Conservation (phyloP, 1,139 yeast genomes). For the Hyphopichia fennica region DNA sequence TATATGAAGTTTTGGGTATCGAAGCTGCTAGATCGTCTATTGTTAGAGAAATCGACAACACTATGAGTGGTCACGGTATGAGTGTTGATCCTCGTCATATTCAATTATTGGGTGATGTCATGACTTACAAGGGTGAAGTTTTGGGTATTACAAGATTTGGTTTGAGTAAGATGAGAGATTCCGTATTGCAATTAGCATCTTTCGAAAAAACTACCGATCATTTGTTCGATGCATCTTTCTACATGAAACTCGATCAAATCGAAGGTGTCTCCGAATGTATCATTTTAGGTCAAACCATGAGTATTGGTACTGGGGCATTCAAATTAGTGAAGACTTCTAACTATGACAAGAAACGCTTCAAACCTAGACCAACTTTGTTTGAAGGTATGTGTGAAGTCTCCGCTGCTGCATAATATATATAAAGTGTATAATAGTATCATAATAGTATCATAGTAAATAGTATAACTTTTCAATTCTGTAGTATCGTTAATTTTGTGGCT, state of each 20-base stretch:
- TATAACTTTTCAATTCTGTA: not conserved
- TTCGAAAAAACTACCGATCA: slow-evolving; percentile 99
- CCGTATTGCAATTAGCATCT: slow-evolving; percentile 93
- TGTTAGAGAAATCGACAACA: slow-evolving; percentile 91
- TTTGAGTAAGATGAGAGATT: slow-evolving; percentile 96
- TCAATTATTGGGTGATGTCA: slow-evolving; percentile 94
- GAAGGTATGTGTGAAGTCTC: slow-evolving; percentile 48
- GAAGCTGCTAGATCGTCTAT: slow-evolving; percentile 97
- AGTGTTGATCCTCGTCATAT: slow-evolving; percentile 99
- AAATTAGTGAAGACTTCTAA: slow-evolving; percentile 68
- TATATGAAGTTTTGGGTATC: slow-evolving; percentile 86
- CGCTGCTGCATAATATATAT: slow-evolving; percentile 14
- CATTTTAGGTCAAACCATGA: slow-evolving; percentile 96
- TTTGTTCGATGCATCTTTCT: slow-evolving; percentile 96
- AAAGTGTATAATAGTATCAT: slow-evolving; percentile 1
- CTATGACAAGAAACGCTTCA: slow-evolving; percentile 43
- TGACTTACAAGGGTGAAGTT: slow-evolving; percentile 98
- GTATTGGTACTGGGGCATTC: slow-evolving; percentile 96
- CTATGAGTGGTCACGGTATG: slow-evolving; percentile 99
- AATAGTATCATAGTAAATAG: not conserved
- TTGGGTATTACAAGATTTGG: slow-evolving; percentile 98
- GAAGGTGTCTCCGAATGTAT: slow-evolving; percentile 99
- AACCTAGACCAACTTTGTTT: slow-evolving; percentile 57
- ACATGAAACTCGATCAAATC: slow-evolving; percentile 91
- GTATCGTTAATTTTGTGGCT: too few relatives aligned